phyloP scores from a whole-genome alignment of 169 alveolate genomes.

The Plasmodium inui region DNA sequence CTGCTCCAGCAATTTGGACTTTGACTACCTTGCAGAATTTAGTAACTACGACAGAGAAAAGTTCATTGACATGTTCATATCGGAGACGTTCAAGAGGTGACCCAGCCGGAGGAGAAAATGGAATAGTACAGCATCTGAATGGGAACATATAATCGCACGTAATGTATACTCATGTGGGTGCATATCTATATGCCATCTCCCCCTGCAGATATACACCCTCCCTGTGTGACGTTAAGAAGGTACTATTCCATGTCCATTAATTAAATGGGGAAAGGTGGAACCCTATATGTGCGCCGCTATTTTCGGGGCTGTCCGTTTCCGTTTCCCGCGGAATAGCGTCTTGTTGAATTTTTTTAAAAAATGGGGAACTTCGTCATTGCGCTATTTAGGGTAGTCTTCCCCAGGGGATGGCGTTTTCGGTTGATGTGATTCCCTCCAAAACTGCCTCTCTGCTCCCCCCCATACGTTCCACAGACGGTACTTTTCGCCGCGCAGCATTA shows the following conservation, averaged over 20 bases:
- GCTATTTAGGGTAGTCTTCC: background rate
- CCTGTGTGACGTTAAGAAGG: background rate
- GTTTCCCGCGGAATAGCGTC: background rate
- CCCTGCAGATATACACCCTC: background rate
- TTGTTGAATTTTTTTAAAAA: too few species aligned
- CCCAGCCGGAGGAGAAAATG: background rate
- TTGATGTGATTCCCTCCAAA: too few species aligned
- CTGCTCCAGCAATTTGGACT: constrained; percentile 7
- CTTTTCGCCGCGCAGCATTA: background rate
- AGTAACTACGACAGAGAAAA: constrained; percentile 30
- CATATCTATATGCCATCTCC: background rate
- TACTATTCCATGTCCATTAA: background rate
- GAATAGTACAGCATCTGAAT: background rate
- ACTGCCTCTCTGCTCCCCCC: background rate
- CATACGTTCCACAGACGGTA: background rate
- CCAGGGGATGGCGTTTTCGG: background rate
- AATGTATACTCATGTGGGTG: background rate
- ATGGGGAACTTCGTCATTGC: background rate
- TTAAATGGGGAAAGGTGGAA: background rate
- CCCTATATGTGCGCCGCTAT: background rate
- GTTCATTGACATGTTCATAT: constrained; percentile 54
- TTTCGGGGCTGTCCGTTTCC: background rate
- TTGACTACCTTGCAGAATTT: constrained; percentile 12
- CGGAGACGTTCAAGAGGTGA: constrained; percentile 24
- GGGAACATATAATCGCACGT: background rate